phyloP scores from a whole-genome alignment of 2,329 filamentous ascomycete genomes.

The Pezicula carpinea region DNA sequence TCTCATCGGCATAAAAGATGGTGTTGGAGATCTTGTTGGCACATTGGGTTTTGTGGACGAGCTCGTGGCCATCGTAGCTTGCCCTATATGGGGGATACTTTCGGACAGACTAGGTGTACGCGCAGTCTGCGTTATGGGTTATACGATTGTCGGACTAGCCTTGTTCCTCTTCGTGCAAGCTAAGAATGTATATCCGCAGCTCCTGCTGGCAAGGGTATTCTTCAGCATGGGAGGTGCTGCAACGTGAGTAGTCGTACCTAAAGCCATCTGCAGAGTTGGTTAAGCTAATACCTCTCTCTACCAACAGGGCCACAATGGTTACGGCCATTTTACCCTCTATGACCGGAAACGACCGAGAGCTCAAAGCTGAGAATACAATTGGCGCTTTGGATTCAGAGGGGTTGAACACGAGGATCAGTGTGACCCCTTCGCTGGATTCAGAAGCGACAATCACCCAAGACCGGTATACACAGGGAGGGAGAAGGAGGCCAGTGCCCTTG shows the following conservation, averaged over 20 bases:
- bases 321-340: constrained; percentile 82
- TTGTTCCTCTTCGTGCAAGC: constrained; percentile 82
- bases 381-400: constrained; percentile 10
- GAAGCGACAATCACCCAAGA: constrained; percentile 72
- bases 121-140: constrained; percentile 71
- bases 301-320: constrained; percentile 77
- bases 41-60: constrained; percentile 84
- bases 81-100: constrained; percentile 72
- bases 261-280: constrained; percentile 3
- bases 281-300: constrained; percentile 2
- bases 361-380: constrained; percentile 16
- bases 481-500: constrained; percentile 2
- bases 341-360: constrained; percentile 40
- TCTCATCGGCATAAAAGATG: constrained; percentile 67
- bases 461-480: constrained; percentile 32
- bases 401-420: constrained; percentile 45
- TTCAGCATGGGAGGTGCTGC: constrained; percentile 94
- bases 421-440: constrained; percentile 65
- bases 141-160: constrained; percentile 72
- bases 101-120: constrained; percentile 75
- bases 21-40: constrained; percentile 76
- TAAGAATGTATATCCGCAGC: constrained; percentile 79
- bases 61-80: constrained; percentile 74
- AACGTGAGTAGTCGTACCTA: constrained; percentile 46
- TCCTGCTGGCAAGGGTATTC: constrained; percentile 76